A percentile compares a stretch with the other conserved stretches of the same genome.
phyloP scores from a whole-genome alignment of 129 eudicot genomes.

The Tagetes patula region DNA sequence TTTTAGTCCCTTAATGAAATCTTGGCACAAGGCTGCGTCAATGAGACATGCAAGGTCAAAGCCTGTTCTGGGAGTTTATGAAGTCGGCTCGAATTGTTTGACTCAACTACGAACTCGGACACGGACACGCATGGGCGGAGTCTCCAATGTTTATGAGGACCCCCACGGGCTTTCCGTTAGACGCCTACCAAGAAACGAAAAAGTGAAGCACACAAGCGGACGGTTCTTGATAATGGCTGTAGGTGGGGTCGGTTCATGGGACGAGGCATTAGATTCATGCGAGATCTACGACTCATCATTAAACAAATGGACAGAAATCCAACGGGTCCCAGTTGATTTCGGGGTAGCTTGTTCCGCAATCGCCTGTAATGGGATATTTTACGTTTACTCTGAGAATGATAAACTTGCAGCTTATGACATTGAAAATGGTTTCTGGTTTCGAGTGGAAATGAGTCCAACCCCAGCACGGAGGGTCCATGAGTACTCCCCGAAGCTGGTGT shows the following conservation, averaged over 20 bases:
- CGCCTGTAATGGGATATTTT: slow-evolving; percentile 55
- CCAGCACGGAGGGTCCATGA: slow-evolving; percentile 79
- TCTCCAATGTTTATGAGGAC: slow-evolving; percentile 78
- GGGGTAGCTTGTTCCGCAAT: slow-evolving; percentile 68
- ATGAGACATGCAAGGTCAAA: slow-evolving; percentile 80
- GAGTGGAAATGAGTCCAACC: slow-evolving; percentile 48
- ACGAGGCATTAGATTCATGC: slow-evolving; percentile 71
- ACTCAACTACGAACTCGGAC: slow-evolving; percentile 55
- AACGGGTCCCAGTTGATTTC: slow-evolving; percentile 58
- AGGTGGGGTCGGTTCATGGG: slow-evolving; percentile 86
- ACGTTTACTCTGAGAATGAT: slow-evolving; percentile 70
- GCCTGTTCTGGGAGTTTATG: slow-evolving; percentile 66
- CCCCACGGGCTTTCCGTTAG: slow-evolving; percentile 79
- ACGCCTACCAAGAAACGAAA: slow-evolving; percentile 51
- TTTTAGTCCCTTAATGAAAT: slow-evolving; percentile 61
- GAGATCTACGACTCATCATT: slow-evolving; percentile 68
- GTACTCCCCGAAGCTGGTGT: slow-evolving; percentile 68
- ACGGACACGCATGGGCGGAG: slow-evolving; percentile 46
- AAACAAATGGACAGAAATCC: slow-evolving; percentile 82
- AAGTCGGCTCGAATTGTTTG: slow-evolving; percentile 46
- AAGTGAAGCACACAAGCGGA: slow-evolving; percentile 31
- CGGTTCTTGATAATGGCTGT: slow-evolving; percentile 69
- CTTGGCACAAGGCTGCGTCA: slow-evolving; percentile 69
- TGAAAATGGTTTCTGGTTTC: slow-evolving; percentile 63
- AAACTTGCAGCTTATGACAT: slow-evolving; percentile 74